Evolutionary conservation across 2,329 filamentous ascomycete species (phyloP).

Genomic region (Aspergillus nomiae): DNA sequence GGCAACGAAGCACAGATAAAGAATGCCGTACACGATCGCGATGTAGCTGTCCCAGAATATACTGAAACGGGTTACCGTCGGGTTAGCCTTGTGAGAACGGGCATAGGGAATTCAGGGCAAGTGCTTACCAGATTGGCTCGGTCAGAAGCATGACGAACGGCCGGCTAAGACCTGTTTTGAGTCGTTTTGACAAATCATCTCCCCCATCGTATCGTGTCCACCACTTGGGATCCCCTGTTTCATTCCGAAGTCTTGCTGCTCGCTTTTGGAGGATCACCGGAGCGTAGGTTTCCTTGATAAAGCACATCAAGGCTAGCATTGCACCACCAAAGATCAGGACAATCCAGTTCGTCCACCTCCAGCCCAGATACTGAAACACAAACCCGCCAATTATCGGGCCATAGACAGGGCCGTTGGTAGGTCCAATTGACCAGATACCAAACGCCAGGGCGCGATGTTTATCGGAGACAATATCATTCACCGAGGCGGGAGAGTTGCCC

Average conservation of each 20-base stretch:
- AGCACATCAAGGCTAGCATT: constrained; percentile 58
- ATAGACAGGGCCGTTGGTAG: constrained; percentile 70
- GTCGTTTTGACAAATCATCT: constrained; percentile 55
- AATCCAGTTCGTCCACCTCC: constrained; percentile 86
- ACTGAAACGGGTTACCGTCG: constrained; percentile 39
- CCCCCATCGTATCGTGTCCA: constrained; percentile 77
- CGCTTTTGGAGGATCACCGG: constrained; percentile 68
- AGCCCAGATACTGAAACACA: constrained; percentile 65
- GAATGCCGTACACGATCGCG: constrained; percentile 75
- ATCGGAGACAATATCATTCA: constrained; percentile 76
- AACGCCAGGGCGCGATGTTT: constrained; percentile 76
- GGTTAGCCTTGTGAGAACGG: background rate
- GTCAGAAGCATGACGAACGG: constrained; percentile 74
- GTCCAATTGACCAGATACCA: constrained; percentile 76
- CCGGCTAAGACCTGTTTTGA: constrained; percentile 71
- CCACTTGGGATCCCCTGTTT: constrained; percentile 68
- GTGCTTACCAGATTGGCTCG: constrained; percentile 74
- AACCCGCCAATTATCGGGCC: constrained; percentile 77
- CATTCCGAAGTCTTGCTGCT: constrained; percentile 62
- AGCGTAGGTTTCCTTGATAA: constrained; percentile 72
- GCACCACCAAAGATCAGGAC: constrained; percentile 69
- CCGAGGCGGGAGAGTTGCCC: constrained; percentile 74
- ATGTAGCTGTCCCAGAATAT: constrained; percentile 71
- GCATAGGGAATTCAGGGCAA: background rate
- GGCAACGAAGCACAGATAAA: constrained; percentile 85